Evolutionary conservation across 2,329 filamentous ascomycete species (phyloP), one percentile per base, ranked within the genome.

Genomic region (Drechslera avenae): DNA sequence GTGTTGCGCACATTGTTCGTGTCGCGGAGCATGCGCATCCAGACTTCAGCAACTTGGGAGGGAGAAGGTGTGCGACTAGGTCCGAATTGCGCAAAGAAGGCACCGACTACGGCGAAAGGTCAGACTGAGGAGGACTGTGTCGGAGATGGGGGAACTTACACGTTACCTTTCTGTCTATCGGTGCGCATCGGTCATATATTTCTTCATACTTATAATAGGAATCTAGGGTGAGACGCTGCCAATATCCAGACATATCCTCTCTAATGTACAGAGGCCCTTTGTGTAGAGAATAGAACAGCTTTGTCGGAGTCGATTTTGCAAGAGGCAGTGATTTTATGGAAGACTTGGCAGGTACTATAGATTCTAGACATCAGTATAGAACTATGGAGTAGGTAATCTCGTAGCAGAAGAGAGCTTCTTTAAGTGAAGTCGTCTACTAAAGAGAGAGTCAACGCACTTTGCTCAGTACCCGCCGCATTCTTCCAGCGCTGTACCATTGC

Each of bases 271-370:
- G 42, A 7, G 39, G 50, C 16, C 39, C 39, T 32, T 49, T 52
- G 30, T 52, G 31, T 16, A 52, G 17, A 12, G 50, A 44, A 18
- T 52, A 52, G 50, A 52, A 49, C 3, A 43, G n/a, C 31, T 52
- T 52, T 1, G 50, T 52, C 19, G n/a, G 14, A 5, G 30, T 13
- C 3, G 45, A 23, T 21, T 30, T 39, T 16, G 39, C 2, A 34
- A 17, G 36, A 2, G 17, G 16, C 7, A 5, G n/a, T 9, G 44
- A 28, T 13, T 12, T n/a, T 14, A n/a, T 13, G 4, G 44, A 26
- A 2, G 44, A n/a, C 4, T 28, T n/a, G 2, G n/a, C 3, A 10
- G 9, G 21, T 18, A 36, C 46, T 48, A 43, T 16, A 4, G 16
- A 32, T 7, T 18, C 14, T 12, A 12, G 34, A 37, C n/a, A 34